phyloP scores from a whole-genome alignment of 169 alveolate species.

The Eimeria tenella region DNA sequence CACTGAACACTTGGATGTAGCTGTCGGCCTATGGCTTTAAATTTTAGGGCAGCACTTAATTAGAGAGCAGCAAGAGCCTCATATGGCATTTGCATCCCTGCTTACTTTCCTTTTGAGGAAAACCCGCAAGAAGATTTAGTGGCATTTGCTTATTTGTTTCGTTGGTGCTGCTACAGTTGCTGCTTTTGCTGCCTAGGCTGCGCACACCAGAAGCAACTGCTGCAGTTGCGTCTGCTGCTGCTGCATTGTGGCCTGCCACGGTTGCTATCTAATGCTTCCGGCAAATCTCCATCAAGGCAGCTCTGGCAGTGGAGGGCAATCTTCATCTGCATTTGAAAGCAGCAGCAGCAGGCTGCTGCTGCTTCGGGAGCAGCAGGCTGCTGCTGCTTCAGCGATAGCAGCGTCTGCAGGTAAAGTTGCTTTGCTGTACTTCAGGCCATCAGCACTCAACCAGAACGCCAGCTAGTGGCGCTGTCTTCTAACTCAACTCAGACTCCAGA shows the following conservation, averaged over 20 bases:
- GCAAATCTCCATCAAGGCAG: background rate
- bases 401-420: background rate
- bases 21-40: too few relatives aligned
- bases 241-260: background rate
- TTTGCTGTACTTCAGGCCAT: too few relatives aligned
- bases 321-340: background rate
- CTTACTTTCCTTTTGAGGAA: too few relatives aligned
- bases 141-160: too few relatives aligned
- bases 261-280: background rate
- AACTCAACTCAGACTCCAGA: too few relatives aligned
- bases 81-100: too few relatives aligned
- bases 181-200: background rate
- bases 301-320: background rate
- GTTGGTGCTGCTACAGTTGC: background rate
- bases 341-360: slow-evolving; percentile 16
- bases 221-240: slow-evolving; percentile 29
- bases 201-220: background rate
- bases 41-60: too few relatives aligned
- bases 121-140: too few relatives aligned
- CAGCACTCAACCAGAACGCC: too few relatives aligned
- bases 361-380: background rate
- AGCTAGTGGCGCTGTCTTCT: too few relatives aligned
- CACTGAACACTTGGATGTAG: too few relatives aligned
- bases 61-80: too few relatives aligned
- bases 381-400: background rate